Evolutionary conservation across 2,329 filamentous ascomycete species (phyloP).

Genomic region (Talaromyces sp.): DNA sequence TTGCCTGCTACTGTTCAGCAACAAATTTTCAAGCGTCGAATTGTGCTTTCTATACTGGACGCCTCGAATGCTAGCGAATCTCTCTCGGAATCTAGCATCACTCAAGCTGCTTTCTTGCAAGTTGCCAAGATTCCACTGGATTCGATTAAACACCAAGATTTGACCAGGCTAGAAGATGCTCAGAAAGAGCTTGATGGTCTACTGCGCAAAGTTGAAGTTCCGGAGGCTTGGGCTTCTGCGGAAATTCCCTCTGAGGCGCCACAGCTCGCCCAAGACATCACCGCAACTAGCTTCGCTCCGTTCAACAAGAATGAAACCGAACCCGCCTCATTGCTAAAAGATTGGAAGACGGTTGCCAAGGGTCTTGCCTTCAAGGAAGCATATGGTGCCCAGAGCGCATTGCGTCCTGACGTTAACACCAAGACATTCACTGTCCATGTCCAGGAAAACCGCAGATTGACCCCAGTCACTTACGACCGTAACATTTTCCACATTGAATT

Average conservation of each 20-base stretch:
- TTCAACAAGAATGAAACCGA: constrained; percentile 74
- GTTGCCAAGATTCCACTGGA: constrained; percentile 64
- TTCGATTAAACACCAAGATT: constrained; percentile 60
- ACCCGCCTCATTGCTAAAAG: constrained; percentile 58
- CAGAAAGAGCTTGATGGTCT: constrained; percentile 58
- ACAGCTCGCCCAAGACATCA: constrained; percentile 59
- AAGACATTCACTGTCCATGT: constrained; percentile 86
- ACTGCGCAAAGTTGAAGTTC: constrained; percentile 68
- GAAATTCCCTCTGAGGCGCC: constrained; percentile 41
- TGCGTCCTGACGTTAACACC: constrained; percentile 79
- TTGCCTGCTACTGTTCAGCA: constrained; percentile 67
- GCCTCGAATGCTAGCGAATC: constrained; percentile 61
- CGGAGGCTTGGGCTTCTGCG: constrained; percentile 71
- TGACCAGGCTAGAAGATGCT: constrained; percentile 58
- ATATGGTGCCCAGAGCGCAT: constrained; percentile 64
- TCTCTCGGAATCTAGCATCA: constrained; percentile 61
- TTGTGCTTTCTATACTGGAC: constrained; percentile 73
- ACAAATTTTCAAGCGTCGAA: constrained; percentile 61
- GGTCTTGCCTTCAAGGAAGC: constrained; percentile 91
- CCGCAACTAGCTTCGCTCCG: constrained; percentile 72
- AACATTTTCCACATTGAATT: constrained; percentile 99
- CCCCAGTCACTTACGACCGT: constrained; percentile 81
- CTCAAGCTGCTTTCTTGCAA: constrained; percentile 79
- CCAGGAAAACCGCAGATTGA: constrained; percentile 92
- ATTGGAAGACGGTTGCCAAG: constrained; percentile 82